Evolutionary conservation across 2,329 filamentous ascomycete species (phyloP).

Genomic region (Penicillium sp.): DNA sequence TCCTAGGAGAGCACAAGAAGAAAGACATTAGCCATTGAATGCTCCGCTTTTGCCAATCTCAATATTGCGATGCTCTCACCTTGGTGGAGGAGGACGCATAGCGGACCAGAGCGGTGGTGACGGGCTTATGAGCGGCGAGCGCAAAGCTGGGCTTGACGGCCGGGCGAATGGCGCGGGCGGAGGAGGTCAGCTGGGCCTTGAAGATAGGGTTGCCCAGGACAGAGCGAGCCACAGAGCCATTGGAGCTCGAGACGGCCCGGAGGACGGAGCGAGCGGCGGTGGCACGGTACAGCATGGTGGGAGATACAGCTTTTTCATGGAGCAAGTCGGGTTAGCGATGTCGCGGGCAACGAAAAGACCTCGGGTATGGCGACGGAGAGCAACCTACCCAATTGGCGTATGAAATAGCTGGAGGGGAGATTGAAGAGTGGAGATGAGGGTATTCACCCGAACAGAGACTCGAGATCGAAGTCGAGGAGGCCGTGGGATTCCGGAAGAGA

Average conservation of each 20-base stretch:
- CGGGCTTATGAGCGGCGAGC: conserved; percentile 48
- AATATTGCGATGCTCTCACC: conserved; percentile 46
- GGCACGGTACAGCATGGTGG: conserved; percentile 51
- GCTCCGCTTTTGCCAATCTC: conserved; percentile 25
- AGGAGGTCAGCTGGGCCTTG: conserved; percentile 49
- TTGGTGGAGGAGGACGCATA: conserved; percentile 47
- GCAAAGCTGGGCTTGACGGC: conserved; percentile 43
- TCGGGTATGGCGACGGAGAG: conserved; percentile 31
- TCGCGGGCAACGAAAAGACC: conserved; percentile 31
- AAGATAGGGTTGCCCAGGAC: conserved; percentile 44
- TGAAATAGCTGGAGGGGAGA: conserved; percentile 21
- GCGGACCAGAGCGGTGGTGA: conserved; percentile 53
- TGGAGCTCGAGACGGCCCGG: conserved; percentile 47
- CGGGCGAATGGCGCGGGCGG: conserved; percentile 42
- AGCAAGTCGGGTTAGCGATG: conserved; percentile 33
- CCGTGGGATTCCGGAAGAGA: conserved; percentile 35
- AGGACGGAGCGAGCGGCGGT: conserved; percentile 48
- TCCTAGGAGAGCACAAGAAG: conserved; percentile 46
- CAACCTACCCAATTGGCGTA: conserved; percentile 38
- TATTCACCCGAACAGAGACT: conserved; percentile 35
- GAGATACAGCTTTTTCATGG: conserved; percentile 32
- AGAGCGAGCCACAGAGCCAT: conserved; percentile 46
- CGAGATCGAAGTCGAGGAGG: conserved; percentile 37
- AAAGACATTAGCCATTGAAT: conserved; percentile 51
- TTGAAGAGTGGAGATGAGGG: conserved; percentile 33